Conservation (phyloP, 805 yeast species). For the Teunomyces tritomae region DNA sequence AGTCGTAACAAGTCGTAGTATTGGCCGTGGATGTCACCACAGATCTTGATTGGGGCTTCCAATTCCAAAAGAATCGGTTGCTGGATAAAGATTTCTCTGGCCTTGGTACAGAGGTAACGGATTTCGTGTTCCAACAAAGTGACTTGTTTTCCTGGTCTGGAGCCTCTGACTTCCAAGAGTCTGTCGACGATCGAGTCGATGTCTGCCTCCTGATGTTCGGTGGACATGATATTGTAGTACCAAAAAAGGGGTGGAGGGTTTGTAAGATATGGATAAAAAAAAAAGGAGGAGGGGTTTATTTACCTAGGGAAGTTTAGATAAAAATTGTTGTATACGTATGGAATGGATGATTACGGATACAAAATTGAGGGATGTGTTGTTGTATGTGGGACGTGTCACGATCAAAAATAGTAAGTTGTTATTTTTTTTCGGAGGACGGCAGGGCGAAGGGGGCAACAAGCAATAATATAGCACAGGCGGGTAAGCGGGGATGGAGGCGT, state of each 20-base stretch:
- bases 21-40: constrained; percentile 99
- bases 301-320: background rate
- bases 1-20: constrained; percentile 92
- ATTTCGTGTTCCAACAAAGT: constrained; percentile 92
- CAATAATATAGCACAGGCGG: constrained; percentile 4
- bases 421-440: constrained; percentile 1
- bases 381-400: constrained; percentile 2
- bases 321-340: constrained; percentile 1
- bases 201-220: constrained; percentile 70
- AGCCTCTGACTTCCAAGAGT: constrained; percentile 94
- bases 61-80: constrained; percentile 94
- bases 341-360: constrained; percentile 4
- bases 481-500: constrained; percentile 1
- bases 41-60: constrained; percentile 95
- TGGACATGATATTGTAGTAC: constrained; percentile 20
- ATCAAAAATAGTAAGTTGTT: background rate
- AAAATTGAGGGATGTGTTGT: constrained; percentile 4
- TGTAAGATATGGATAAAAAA: constrained; percentile 5
- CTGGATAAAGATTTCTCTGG: constrained; percentile 95
- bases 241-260: too few species aligned
- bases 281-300: background rate
- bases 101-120: constrained; percentile 92
- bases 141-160: constrained; percentile 97
- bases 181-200: constrained; percentile 96
- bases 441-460: constrained; percentile 4